Percentiles rank a stretch among this genome's conserved stretches.
Conservation (phyloP, 768 basidiomycete genomes). For the Leccinum variicolor region DNA sequence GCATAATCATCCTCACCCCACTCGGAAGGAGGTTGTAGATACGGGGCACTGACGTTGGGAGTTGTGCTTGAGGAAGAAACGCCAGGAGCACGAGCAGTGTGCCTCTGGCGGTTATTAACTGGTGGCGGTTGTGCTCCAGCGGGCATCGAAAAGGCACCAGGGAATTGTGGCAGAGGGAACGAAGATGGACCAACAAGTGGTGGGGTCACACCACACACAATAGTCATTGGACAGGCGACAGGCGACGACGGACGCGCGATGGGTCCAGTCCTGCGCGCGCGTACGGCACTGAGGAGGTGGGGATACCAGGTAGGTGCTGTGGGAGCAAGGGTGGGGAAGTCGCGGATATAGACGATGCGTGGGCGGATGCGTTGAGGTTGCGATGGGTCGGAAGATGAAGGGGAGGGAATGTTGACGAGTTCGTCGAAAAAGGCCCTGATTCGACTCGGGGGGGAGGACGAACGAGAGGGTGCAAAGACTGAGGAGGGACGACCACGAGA, state of each 20-base stretch:
- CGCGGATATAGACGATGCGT: constrained; percentile 80
- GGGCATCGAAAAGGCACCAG: constrained; percentile 11
- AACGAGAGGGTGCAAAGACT: constrained; percentile 36
- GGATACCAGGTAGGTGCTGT: constrained; percentile 80
- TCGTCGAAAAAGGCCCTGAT: constrained; percentile 74
- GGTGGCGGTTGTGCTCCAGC: constrained; percentile 12
- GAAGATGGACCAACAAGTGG: constrained; percentile 53
- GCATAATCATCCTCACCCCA: constrained; percentile 68
- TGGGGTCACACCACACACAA: constrained; percentile 87
- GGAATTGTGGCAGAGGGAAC: constrained; percentile 8
- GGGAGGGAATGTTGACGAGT: constrained; percentile 59
- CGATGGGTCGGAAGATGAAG: constrained; percentile 25
- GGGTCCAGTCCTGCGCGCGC: constrained; percentile 66
- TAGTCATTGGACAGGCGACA: constrained; percentile 67
- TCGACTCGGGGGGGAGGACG: constrained; percentile 49
- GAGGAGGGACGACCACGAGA: constrained; percentile 35
- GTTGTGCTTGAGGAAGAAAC: constrained; percentile 33
- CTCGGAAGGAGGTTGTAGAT: constrained; percentile 31
- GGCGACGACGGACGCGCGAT: constrained; percentile 58
- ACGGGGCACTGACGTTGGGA: constrained; percentile 17
- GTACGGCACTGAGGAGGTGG: constrained; percentile 73
- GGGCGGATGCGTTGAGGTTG: constrained; percentile 39
- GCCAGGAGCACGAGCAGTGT: constrained; percentile 21
- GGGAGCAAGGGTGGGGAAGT: constrained; percentile 71
- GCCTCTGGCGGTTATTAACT: constrained; percentile 9